Percentiles rank a stretch among this genome's conserved stretches.
Evolutionary conservation across 2,329 filamentous ascomycete species (phyloP).

Genomic region (Colletotrichum viniferum): DNA sequence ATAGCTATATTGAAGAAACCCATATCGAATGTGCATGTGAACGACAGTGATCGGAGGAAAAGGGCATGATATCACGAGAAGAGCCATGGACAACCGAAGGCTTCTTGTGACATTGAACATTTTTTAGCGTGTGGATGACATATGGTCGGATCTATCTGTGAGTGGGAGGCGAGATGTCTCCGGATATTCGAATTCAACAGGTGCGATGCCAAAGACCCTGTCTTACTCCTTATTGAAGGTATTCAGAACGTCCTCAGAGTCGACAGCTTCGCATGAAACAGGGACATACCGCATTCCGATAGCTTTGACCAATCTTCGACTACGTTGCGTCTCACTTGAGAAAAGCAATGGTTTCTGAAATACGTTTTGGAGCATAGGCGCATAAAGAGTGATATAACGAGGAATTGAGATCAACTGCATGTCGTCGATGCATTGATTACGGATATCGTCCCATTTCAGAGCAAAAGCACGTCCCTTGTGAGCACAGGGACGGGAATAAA

Average conservation of each 20-base stretch:
- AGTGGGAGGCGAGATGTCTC: neutral
- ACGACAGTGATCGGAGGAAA: neutral
- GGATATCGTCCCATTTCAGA: neutral
- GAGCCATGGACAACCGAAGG: neutral
- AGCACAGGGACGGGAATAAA: neutral
- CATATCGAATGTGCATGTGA: neutral
- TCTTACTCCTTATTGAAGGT: neutral
- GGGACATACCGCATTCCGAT: neutral
- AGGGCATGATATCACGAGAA: neutral
- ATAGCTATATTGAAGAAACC: neutral
- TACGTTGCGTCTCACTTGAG: neutral
- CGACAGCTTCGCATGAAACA: neutral
- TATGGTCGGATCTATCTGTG: neutral
- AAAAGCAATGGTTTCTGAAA: neutral
- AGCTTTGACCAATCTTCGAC: neutral
- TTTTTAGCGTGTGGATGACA: neutral
- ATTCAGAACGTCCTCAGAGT: neutral
- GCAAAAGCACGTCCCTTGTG: neutral
- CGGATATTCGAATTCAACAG: neutral
- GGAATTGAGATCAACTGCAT: neutral
- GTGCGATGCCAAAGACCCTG: neutral
- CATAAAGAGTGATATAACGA: neutral
- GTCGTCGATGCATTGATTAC: neutral
- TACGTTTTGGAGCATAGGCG: neutral
- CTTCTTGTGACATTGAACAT: neutral